A percentile compares a stretch with the other conserved stretches of the same genome.
Conservation (phyloP, 495 filamentous ascomycete species). For the Xylaria scruposa region DNA sequence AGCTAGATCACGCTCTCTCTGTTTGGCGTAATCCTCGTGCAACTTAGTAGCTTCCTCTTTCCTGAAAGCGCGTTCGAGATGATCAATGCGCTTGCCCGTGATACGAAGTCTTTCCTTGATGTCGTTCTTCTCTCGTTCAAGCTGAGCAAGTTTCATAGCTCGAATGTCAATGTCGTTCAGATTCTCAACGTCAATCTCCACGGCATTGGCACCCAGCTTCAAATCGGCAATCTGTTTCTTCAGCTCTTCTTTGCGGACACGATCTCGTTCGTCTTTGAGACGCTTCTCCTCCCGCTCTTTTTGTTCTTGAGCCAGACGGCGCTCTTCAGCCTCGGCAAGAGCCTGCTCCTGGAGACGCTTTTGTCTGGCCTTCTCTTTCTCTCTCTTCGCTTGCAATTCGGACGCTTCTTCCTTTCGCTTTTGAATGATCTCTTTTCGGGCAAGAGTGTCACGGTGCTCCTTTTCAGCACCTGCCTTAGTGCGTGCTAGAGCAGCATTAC, state of each 20-base stretch:
- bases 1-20: conserved; percentile 79
- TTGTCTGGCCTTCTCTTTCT: conserved; percentile 88
- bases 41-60: conserved; percentile 94
- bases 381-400: conserved; percentile 79
- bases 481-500: conserved; percentile 77
- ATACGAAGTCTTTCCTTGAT: conserved; percentile 87
- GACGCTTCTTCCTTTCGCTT: conserved; percentile 95
- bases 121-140: conserved; percentile 97
- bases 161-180: conserved; percentile 88
- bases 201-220: conserved; percentile 76
- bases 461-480: conserved; percentile 86
- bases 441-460: conserved; percentile 88
- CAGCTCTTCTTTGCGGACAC: conserved; percentile 90
- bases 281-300: conserved; percentile 88
- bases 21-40: conserved; percentile 80
- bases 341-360: conserved; percentile 85
- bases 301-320: conserved; percentile 88
- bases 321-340: conserved; percentile 83
- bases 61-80: conserved; percentile 95
- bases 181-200: conserved; percentile 80
- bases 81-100: conserved; percentile 95
- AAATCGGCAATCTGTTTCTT: conserved; percentile 96
- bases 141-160: conserved; percentile 89
- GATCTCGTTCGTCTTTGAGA: conserved; percentile 85
- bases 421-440: conserved; percentile 88